Conservation (phyloP, 1,284 basidiomycete species). For the Melampsora larici-populina region DNA sequence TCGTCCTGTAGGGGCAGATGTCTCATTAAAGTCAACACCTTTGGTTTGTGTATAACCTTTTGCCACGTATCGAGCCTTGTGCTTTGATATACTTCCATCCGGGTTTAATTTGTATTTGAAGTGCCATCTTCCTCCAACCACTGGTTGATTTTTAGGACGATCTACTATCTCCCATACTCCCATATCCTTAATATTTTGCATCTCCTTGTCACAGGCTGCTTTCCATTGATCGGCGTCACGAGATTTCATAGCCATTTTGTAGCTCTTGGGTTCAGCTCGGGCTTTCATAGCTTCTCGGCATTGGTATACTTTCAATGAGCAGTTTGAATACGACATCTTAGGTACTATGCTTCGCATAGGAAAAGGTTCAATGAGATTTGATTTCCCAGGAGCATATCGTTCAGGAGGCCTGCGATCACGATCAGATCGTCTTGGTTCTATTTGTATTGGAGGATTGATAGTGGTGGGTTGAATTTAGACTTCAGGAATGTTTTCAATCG, state of each 20-base stretch:
- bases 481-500: too few species aligned
- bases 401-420: too few species aligned
- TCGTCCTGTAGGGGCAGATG: not conserved
- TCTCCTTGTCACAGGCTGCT: not conserved
- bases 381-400: too few species aligned
- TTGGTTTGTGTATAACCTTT: too few species aligned
- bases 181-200: not conserved
- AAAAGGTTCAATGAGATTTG: too few species aligned
- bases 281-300: too few species aligned
- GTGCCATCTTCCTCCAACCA: not conserved
- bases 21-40: not conserved
- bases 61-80: not conserved
- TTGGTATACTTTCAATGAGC: too few species aligned
- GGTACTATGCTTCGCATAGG: too few species aligned
- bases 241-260: not conserved
- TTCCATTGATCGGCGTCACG: not conserved
- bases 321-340: too few species aligned
- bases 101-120: not conserved
- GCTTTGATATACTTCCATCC: not conserved
- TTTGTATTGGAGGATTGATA: too few species aligned
- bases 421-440: too few species aligned
- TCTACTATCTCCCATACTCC: not conserved
- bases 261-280: not conserved
- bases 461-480: too few species aligned
- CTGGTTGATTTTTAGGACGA: not conserved